Conservation (phyloP, 2,329 filamentous ascomycete genomes). For the Berkeleyomyces rouxiae region DNA sequence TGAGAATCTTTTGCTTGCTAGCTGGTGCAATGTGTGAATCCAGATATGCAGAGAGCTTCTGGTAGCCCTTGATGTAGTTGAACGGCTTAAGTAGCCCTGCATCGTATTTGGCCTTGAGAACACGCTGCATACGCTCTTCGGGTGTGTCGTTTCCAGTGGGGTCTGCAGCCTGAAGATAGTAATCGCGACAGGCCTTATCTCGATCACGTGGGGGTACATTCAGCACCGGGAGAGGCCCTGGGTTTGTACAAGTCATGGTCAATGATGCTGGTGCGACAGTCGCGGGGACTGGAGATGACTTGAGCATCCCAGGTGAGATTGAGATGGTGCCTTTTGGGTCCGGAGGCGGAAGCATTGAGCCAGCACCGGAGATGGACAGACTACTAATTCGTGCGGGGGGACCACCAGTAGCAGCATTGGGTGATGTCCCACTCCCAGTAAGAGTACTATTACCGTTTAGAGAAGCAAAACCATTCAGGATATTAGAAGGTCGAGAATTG, state of each 20-base stretch:
- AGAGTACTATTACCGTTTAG: neutral
- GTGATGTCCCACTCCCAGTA: neutral
- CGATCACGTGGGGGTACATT: constrained; percentile 25
- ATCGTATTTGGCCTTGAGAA: constrained; percentile 90
- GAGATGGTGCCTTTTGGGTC: constrained; percentile 15
- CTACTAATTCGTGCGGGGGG: neutral
- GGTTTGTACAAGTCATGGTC: neutral
- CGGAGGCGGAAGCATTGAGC: constrained; percentile 33
- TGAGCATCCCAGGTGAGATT: neutral
- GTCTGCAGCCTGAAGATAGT: constrained; percentile 93
- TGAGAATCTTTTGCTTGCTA: constrained; percentile 79
- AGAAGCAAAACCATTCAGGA: constrained; percentile 6
- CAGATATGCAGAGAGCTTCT: constrained; percentile 77
- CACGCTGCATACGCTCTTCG: constrained; percentile 86
- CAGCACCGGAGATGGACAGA: constrained; percentile 17
- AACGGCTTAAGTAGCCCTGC: constrained; percentile 89
- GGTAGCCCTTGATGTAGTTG: constrained; percentile 96
- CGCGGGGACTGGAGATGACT: neutral
- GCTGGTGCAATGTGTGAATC: constrained; percentile 68
- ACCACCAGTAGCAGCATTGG: neutral
- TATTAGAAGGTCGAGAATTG: neutral
- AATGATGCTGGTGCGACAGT: neutral
- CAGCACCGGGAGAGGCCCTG: constrained; percentile 9
- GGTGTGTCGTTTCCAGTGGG: constrained; percentile 57
- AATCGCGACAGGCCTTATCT: constrained; percentile 61